Conservation (phyloP, 2,329 filamentous ascomycete species). For the Cladobotryum protrusum region DNA sequence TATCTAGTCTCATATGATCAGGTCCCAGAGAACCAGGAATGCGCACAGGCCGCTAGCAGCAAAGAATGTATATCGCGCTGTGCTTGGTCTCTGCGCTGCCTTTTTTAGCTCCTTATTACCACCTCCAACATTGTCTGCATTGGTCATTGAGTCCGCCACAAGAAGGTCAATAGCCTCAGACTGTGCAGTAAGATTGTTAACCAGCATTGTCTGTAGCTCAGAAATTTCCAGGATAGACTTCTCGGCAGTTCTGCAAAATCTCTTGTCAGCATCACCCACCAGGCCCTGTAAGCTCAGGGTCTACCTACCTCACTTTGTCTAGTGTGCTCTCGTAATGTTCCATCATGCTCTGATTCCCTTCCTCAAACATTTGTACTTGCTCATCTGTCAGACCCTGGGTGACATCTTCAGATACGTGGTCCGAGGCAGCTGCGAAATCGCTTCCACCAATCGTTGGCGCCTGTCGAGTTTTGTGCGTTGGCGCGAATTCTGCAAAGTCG, state of each 20-base stretch:
- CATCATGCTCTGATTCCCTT: conserved; percentile 88
- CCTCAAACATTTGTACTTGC: conserved; percentile 87
- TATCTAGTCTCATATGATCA: conserved; percentile 44
- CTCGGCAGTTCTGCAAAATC: conserved; percentile 64
- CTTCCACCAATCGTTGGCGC: background rate
- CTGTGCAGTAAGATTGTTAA: conserved; percentile 78
- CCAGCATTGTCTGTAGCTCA: conserved; percentile 83
- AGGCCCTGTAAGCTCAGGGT: background rate
- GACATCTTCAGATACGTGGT: conserved; percentile 10
- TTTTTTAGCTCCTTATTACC: conserved; percentile 90
- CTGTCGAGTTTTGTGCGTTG: conserved; percentile 11
- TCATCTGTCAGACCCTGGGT: conserved; percentile 64
- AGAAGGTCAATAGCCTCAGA: conserved; percentile 85
- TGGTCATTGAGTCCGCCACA: conserved; percentile 74
- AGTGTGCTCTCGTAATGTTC: conserved; percentile 91
- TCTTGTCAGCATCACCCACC: background rate
- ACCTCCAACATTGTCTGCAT: conserved; percentile 76
- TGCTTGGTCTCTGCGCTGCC: conserved; percentile 65
- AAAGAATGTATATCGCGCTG: conserved; percentile 73
- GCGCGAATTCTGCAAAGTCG: conserved; percentile 29
- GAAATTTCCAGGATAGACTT: conserved; percentile 88
- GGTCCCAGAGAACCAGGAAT: conserved; percentile 71
- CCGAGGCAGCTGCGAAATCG: background rate
- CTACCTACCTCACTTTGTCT: conserved; percentile 80
- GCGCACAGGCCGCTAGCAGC: conserved; percentile 69